Evolutionary conservation across 352 stramenopile species (phyloP), one percentile per base, ranked within the genome.

Genomic region (Elongisporangium prolatum): DNA sequence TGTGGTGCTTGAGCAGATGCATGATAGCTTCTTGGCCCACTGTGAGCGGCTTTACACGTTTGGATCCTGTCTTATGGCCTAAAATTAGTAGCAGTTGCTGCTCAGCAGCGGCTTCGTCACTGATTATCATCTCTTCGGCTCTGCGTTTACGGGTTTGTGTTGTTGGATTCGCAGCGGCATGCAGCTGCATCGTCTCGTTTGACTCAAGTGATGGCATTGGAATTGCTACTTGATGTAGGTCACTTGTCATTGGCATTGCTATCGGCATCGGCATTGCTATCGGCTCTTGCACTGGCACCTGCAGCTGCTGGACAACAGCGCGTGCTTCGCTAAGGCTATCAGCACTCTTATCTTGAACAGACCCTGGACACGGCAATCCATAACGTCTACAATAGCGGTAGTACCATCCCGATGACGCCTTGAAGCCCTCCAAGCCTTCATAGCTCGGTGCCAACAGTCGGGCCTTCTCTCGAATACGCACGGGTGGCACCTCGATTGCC

Each of bases 361-460:
- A 34, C 11, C 54, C 34, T 4, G 61, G 52, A 28, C 68, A 74
- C 2, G 61, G 58, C 10, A 80, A 55, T 8, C 64, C 71, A 51
- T 80, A 80, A 4, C 71, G 69, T 14, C 71, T 57, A 49, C 72
- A 80, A 47, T 82, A 84, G 20, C 76, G 69, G 52, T 80, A 84
- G 63, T 74, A 84, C 74, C 76, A 86, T 3, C 76, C 76, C 0
- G 71, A 76, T 4, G 71, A 84, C 20, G 74, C 76, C 61, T 82
- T 83, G 65, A 84, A 86, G 48, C 52, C 69, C 17, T 69, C 52
- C 75, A 84, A 80, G 21, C 59, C 63, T 13, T 71, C 66, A 40
- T 65, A 70, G 17, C 48, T 47, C 3, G 47, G 28, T n/a, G 72
- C 69, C 50, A 86, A 60, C 13, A 62, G 52, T 8, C 65, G 63